A percentile compares a stretch with the other conserved stretches of the same genome.
Conservation (phyloP, 1,139 yeast species). For the Citeromyces hawaiiensis region DNA sequence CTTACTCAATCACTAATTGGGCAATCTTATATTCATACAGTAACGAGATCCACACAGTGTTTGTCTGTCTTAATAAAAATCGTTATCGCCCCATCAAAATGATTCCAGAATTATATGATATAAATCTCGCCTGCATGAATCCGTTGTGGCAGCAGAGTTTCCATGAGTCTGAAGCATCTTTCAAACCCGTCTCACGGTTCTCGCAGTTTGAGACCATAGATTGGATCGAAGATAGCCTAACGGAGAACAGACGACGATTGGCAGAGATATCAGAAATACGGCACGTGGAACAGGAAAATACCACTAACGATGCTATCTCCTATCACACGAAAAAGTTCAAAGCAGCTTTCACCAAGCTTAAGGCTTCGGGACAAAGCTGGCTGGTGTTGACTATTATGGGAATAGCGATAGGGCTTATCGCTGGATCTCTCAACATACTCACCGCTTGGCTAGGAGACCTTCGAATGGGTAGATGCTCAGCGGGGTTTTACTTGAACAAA, state of each 20-base stretch:
- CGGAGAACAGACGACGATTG: conserved; percentile 32
- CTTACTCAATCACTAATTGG: too few relatives aligned
- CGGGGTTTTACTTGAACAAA: conserved; percentile 57
- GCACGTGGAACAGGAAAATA: conserved; percentile 4
- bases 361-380: conserved; percentile 56
- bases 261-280: conserved; percentile 8
- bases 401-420: conserved; percentile 62
- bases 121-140: not conserved
- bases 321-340: not conserved
- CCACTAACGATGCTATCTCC: conserved; percentile 3
- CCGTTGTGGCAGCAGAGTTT: conserved; percentile 12
- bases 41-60: too few relatives aligned
- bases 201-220: conserved; percentile 61
- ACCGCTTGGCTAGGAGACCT: conserved; percentile 82
- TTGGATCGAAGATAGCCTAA: conserved; percentile 70
- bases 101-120: too few relatives aligned
- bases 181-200: conserved; percentile 23
- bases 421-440: conserved; percentile 66
- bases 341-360: conserved; percentile 14
- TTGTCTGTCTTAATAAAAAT: too few relatives aligned
- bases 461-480: conserved; percentile 64
- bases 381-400: conserved; percentile 68
- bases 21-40: too few relatives aligned
- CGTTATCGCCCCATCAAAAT: too few relatives aligned
- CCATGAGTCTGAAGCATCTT: conserved; percentile 6